Base-by-base conservation (phyloP, 2,329 filamentous ascomycete genomes). In the Fusarium euwallaceae region DNA sequence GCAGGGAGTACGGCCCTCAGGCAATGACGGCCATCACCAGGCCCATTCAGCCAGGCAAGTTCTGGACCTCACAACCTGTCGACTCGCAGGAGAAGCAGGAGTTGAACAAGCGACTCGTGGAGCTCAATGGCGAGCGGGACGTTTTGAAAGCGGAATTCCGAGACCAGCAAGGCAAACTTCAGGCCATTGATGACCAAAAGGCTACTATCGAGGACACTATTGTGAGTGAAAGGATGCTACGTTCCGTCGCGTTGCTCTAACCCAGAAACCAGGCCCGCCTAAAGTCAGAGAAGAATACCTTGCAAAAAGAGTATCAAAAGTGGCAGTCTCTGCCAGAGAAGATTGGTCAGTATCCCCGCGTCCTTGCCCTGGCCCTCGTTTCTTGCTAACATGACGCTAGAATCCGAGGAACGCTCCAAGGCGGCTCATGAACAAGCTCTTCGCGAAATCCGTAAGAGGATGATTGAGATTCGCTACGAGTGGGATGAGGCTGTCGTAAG, bases 1-100 rank as follows among this genome's bases (percentile, higher is more conserved):
- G 96, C 58, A 88, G 87, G 73, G 96, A 98, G 81, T 98, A 98
- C 82, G 95, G 94, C 3, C 89, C 91, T 2, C 85, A 88, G 58
- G 94, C 93, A 16, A 90, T 90, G 58, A 94, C 94, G 2, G 95
- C 93, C 1, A 86, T 88, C 24, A 91, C 93, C 16, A 89, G 87
- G 39, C 85, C 86, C 64, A 84, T 98, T 16, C 86, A 82, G 17
- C 83, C 82, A 2, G 94, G 94, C 6, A 85, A 81, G 39, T 90
- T 89, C 78, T 98, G 97, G 92, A 95, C 92, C 1, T 91, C 95
- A 55, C 91, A 94, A 71, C 92, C 94, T 4, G 88, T 95, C 8
- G 94, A 97, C 79, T 84, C 84, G 5, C 85, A 89, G 24, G 92
- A 89, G 69, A 94, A 93, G 80, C 82, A 84, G 16, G 88, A 91